Evolutionary conservation across 2,329 filamentous ascomycete genomes (phyloP).

Genomic region (Penicillium sp.): DNA sequence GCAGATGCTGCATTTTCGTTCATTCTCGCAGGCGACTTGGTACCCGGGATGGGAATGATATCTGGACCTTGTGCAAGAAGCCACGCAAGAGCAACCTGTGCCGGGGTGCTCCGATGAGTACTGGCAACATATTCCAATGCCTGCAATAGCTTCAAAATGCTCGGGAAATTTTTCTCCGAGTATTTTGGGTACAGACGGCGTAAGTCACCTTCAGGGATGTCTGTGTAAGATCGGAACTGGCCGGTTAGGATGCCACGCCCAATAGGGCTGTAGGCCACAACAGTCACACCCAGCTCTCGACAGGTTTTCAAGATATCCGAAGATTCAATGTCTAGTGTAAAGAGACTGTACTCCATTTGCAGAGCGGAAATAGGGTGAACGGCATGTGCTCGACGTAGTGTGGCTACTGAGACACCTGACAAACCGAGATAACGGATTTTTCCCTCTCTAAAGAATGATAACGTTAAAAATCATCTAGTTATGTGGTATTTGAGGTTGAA

Average conservation of each 20-base stretch:
- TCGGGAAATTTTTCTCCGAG: constrained; percentile 49
- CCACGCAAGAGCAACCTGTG: constrained; percentile 63
- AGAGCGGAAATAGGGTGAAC: constrained; percentile 47
- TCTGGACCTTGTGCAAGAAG: constrained; percentile 54
- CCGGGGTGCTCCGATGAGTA: constrained; percentile 54
- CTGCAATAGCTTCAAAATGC: constrained; percentile 54
- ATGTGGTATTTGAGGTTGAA: not conserved
- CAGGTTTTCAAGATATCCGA: constrained; percentile 43
- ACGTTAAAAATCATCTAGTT: not conserved
- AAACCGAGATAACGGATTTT: constrained; percentile 52
- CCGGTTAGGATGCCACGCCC: constrained; percentile 39
- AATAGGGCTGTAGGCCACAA: constrained; percentile 43
- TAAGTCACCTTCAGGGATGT: constrained; percentile 50
- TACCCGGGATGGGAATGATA: constrained; percentile 30
- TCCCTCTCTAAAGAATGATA: constrained; percentile 32
- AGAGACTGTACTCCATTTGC: constrained; percentile 50
- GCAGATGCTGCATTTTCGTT: constrained; percentile 11
- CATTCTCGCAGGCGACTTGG: constrained; percentile 13
- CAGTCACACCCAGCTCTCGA: constrained; percentile 47
- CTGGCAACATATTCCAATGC: constrained; percentile 49
- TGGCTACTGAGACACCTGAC: constrained; percentile 43
- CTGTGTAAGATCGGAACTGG: constrained; percentile 44
- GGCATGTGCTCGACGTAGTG: constrained; percentile 47
- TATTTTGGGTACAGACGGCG: constrained; percentile 50
- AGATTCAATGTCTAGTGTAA: constrained; percentile 46